Percentiles rank a stretch among this genome's conserved stretches.
These are phyloP conservation scores for Calamus simplicifolius DNA, from an alignment of 176 grass and related monocot species.

Conservation along the genomic window DNA sequence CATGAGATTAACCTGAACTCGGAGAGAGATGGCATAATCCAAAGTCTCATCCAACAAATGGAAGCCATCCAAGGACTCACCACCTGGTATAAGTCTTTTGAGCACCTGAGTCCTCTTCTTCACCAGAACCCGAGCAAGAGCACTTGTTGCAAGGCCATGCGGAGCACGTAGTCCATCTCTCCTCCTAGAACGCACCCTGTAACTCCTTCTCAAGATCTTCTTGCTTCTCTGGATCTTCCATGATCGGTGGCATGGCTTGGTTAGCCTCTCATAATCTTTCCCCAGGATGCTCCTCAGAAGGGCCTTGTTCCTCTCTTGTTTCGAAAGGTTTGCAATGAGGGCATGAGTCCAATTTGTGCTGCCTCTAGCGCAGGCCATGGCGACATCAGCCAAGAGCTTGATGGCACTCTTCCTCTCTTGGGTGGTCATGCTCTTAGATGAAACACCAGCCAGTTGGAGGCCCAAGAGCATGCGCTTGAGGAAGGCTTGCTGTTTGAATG, in stretches of 20 bases:
- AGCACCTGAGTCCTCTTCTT: conserved; percentile 13
- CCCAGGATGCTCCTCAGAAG: conserved; percentile 19
- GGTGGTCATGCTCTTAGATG: conserved; percentile 22
- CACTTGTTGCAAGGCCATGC: neutral
- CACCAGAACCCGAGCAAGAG: conserved; percentile 2
- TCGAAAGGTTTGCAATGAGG: conserved; percentile 14
- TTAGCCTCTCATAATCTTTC: conserved; percentile 19
- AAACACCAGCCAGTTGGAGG: conserved; percentile 13
- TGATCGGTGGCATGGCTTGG: conserved; percentile 6
- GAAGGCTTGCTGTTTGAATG: conserved; percentile 38
- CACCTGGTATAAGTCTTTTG: conserved; percentile 4
- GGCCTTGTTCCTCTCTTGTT: conserved; percentile 7
- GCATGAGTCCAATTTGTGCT: conserved; percentile 2
- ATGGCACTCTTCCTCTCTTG: conserved; percentile 42
- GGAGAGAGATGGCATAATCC: conserved; percentile 5
- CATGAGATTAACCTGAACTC: conserved; percentile 11
- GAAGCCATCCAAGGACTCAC: conserved; percentile 11
- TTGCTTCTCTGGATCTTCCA: conserved; percentile 24
- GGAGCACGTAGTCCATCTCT: neutral
- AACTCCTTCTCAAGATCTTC: conserved; percentile 18
- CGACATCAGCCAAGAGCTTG: conserved; percentile 37
- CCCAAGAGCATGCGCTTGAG: conserved; percentile 48
- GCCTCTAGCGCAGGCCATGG: conserved; percentile 45
- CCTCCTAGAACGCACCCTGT: neutral
- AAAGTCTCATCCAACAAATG: conserved; percentile 4